Percentiles rank a stretch among this genome's conserved stretches.
Conservation (phyloP, 495 filamentous ascomycete species). For the Hyphodiscus hymeniophilus region DNA sequence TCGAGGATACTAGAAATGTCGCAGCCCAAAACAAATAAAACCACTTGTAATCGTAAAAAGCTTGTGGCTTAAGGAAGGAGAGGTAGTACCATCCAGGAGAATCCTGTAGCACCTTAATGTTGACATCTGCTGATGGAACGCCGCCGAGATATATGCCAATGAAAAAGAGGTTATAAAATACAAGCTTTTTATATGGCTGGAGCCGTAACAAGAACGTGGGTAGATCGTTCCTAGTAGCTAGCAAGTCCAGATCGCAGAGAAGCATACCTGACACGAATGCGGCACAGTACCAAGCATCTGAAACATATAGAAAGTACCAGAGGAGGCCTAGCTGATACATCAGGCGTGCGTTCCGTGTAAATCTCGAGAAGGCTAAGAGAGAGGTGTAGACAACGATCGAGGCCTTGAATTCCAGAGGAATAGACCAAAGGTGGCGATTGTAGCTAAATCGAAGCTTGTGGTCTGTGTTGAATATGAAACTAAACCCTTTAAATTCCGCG, state of each 20-base stretch:
- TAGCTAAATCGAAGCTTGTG: constrained; percentile 42
- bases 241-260: constrained; percentile 39
- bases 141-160: constrained; percentile 36
- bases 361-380: constrained; percentile 44
- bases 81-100: constrained; percentile 39
- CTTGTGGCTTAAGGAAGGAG: constrained; percentile 39
- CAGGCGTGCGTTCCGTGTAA: constrained; percentile 37
- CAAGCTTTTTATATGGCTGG: constrained; percentile 31
- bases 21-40: constrained; percentile 44
- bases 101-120: constrained; percentile 26
- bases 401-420: constrained; percentile 57
- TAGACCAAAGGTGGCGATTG: constrained; percentile 62
- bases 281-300: constrained; percentile 36
- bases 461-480: constrained; percentile 42
- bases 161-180: constrained; percentile 36
- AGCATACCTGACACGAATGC: constrained; percentile 40
- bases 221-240: constrained; percentile 31
- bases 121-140: constrained; percentile 30
- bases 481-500: constrained; percentile 50
- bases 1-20: constrained; percentile 43
- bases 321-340: constrained; percentile 35
- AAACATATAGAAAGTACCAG: constrained; percentile 47
- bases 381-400: constrained; percentile 57
- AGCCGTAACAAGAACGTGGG: constrained; percentile 29
- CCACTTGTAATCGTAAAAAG: constrained; percentile 46